Percentiles rank a stretch among this genome's conserved stretches.
These are phyloP conservation scores for Parastagonospora nodorum DNA, from an alignment of 2,329 filamentous ascomycete genomes.

Conservation along the genomic window DNA sequence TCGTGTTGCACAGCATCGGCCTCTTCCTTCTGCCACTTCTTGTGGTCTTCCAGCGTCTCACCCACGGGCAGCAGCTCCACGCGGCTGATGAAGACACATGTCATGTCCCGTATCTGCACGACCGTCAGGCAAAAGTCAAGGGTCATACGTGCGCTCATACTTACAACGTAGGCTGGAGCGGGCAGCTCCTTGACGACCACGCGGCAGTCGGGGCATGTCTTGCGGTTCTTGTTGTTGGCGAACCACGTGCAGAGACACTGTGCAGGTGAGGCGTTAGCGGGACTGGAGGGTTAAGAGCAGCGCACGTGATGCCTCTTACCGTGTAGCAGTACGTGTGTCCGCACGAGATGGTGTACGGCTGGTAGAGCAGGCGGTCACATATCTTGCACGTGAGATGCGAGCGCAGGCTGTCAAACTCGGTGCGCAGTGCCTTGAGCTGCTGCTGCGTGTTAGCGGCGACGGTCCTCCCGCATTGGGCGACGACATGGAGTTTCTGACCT, in stretches of 20 bases:
- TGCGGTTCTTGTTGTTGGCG: constrained; percentile 58
- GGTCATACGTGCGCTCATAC: constrained; percentile 17
- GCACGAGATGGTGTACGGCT: constrained; percentile 70
- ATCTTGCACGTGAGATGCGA: constrained; percentile 69
- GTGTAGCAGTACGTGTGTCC: constrained; percentile 76
- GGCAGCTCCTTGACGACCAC: constrained; percentile 62
- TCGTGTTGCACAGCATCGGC: constrained; percentile 64
- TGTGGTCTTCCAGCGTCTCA: constrained; percentile 67
- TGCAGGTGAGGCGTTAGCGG: constrained; percentile 29
- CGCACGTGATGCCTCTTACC: constrained; percentile 45
- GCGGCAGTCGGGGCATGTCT: constrained; percentile 72
- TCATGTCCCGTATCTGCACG: constrained; percentile 66
- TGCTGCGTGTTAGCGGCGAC: constrained; percentile 32
- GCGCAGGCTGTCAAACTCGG: constrained; percentile 66
- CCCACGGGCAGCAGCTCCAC: constrained; percentile 65
- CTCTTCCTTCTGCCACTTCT: constrained; percentile 62
- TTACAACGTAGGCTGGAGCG: constrained; percentile 67
- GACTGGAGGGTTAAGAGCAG: constrained; percentile 10
- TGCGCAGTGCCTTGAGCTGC: constrained; percentile 46
- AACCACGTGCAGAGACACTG: constrained; percentile 65
- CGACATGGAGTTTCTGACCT: constrained; percentile 26
- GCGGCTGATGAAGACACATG: constrained; percentile 64
- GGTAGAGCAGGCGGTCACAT: constrained; percentile 70
- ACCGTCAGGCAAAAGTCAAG: constrained; percentile 1
- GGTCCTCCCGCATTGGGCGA: constrained; percentile 9